Percentiles rank a stretch among this genome's conserved stretches.
These are phyloP conservation scores for Aureobasidium leucospermi DNA, from an alignment of 2,329 filamentous ascomycete genomes.

Conservation along the genomic window DNA sequence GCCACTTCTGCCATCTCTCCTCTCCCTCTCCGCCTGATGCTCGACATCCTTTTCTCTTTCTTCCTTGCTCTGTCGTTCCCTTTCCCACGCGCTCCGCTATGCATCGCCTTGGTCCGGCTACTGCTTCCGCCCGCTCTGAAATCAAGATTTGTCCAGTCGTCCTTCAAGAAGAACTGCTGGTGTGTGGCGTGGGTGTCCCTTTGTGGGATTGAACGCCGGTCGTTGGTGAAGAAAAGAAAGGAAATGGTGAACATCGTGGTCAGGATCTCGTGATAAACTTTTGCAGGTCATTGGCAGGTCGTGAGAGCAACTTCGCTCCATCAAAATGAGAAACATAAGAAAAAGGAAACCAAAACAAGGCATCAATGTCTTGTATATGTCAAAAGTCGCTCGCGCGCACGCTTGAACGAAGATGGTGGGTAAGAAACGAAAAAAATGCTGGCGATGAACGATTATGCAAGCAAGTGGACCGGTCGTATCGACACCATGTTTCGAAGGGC, in stretches of 20 bases:
- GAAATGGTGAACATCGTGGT: constrained; percentile 1
- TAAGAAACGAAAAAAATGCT: neutral
- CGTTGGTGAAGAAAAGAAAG: constrained; percentile 1
- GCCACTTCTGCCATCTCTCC: constrained; percentile 11
- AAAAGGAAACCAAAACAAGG: neutral
- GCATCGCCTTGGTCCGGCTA: neutral
- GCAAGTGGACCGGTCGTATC: constrained; percentile 1
- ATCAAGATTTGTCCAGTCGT: neutral
- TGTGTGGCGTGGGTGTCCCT: neutral
- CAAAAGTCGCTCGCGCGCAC: constrained; percentile 2
- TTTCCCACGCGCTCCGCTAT: neutral
- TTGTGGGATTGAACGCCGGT: neutral
- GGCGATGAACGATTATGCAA: neutral
- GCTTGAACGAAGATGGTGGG: constrained; percentile 1
- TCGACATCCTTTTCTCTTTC: neutral
- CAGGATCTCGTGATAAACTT: constrained; percentile 15
- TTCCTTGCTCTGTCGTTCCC: neutral
- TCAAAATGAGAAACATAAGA: neutral
- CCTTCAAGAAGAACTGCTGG: neutral
- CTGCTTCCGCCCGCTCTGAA: neutral
- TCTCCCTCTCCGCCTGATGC: constrained; percentile 13
- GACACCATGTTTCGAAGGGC: constrained; percentile 6
- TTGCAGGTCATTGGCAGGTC: constrained; percentile 12
- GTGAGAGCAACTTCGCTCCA: constrained; percentile 8
- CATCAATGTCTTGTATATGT: neutral